Evolutionary conservation across 2,329 filamentous ascomycete species (phyloP), one percentile per base, ranked within the genome.

Genomic region (Hypoxylon sp.): DNA sequence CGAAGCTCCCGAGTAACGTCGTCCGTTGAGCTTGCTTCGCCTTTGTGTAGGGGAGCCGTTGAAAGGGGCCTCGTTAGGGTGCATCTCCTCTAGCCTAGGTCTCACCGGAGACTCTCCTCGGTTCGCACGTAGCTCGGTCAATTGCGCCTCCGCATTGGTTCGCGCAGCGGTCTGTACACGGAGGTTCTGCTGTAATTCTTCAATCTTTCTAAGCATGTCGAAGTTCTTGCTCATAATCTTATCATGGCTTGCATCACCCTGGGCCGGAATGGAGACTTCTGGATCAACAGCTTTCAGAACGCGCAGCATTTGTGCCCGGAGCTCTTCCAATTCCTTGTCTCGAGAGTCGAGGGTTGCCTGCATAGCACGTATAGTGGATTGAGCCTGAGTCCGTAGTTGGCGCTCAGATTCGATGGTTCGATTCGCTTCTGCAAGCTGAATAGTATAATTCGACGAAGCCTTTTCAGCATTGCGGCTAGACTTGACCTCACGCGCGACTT

Each of bases 381-480:
- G 95, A 10, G 94, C 93, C 78, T 98, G 95, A 2, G 85, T 88
- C 40, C 93, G 92, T 61, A 97, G 83, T 75, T 98, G 95, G 54
- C 92, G 88, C 80, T 98, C 95, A 1, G 94, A 95, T 75, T 98
- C 96, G 22, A 98, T 88, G 61, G 91, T 96, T 33, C 95, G 90
- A 76, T 97, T 97, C 13, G 90, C 90, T 78, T 98, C 96, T 7
- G 94, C 93, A 30, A 98, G 85, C 78, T 98, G 94, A 22, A 92
- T 89, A 6, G 91, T 93, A 66, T 91, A 88, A 37, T 90, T 92
- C 0, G 94, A 97, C 17, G 93, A 91, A 22, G 90, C 88, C 79
- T 97, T 97, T 81, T 98, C 95, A 3, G 95, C 95, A 77, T 92
- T 96, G 66, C 95, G 90, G 76, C 91, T 96, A 20, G 90, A 90